Evolutionary conservation across 208 protist genomes (phyloP).

Genomic region (Leptomonas seymouri): DNA sequence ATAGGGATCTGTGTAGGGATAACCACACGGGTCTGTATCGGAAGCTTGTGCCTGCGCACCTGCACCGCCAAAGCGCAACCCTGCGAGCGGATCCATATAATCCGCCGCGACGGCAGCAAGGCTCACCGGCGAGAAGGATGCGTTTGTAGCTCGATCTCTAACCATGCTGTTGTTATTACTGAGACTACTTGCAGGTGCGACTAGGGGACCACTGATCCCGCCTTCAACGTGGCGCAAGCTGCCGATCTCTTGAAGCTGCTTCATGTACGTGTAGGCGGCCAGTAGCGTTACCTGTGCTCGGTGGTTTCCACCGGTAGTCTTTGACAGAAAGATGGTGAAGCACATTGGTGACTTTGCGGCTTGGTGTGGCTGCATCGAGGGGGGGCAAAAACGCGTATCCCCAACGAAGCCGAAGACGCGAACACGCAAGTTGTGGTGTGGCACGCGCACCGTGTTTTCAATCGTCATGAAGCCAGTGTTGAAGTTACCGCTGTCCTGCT

Average conservation of each 20-base stretch:
- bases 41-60: background rate
- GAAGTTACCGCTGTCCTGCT: slow-evolving; percentile 1
- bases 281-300: slow-evolving; percentile 49
- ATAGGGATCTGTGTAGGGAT: slow-evolving; percentile 36
- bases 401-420: slow-evolving; percentile 71
- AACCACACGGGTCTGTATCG: slow-evolving; percentile 4
- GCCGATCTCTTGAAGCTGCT: slow-evolving; percentile 53
- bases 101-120: background rate
- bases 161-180: background rate
- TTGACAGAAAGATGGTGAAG: slow-evolving; percentile 57
- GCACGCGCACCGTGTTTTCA: slow-evolving; percentile 46
- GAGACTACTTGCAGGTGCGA: background rate
- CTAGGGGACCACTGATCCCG: background rate
- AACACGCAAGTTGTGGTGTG: slow-evolving; percentile 41
- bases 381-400: slow-evolving; percentile 49
- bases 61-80: background rate
- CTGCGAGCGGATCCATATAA: slow-evolving; percentile 23
- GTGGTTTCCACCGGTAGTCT: slow-evolving; percentile 61
- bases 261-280: slow-evolving; percentile 56
- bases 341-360: slow-evolving; percentile 40
- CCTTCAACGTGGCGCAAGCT: slow-evolving; percentile 20
- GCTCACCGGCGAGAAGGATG: background rate
- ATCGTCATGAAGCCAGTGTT: slow-evolving; percentile 36
- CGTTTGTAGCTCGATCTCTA: background rate
- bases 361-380: slow-evolving; percentile 36